A percentile compares a stretch with the other conserved stretches of the same genome.
phyloP scores from a whole-genome alignment of 2,329 filamentous ascomycete species.

The Bipolaris sorokiniana region DNA sequence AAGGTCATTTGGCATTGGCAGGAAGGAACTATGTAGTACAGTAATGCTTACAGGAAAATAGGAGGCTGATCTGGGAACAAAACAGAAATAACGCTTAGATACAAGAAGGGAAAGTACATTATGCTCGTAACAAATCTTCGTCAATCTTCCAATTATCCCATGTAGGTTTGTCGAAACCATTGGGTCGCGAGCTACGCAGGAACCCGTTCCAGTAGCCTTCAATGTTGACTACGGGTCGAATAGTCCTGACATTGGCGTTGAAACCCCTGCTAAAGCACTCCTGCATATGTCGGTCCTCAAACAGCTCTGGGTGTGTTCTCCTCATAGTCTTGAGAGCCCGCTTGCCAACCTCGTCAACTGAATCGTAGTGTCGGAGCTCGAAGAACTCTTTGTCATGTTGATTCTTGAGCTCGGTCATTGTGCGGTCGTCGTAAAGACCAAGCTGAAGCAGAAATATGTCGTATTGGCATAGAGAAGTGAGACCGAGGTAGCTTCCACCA shows the following conservation, averaged over 20 bases:
- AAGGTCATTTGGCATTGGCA: not conserved
- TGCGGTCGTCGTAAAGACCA: constrained; percentile 61
- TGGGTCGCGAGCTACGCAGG: constrained; percentile 57
- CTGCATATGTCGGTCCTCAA: constrained; percentile 55
- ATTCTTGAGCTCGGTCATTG: constrained; percentile 60
- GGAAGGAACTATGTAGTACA: not conserved
- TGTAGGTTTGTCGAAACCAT: constrained; percentile 57
- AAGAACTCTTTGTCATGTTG: constrained; percentile 62
- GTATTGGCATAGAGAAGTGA: constrained; percentile 70
- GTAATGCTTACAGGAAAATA: constrained; percentile 2
- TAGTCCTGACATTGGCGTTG: constrained; percentile 55
- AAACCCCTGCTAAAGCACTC: constrained; percentile 57
- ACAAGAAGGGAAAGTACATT: constrained; percentile 1
- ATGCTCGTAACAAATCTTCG: constrained; percentile 44
- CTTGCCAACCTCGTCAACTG: constrained; percentile 69
- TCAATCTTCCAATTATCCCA: constrained; percentile 58
- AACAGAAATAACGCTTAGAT: not conserved
- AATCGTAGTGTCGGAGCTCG: constrained; percentile 64
- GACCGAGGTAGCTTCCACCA: constrained; percentile 71
- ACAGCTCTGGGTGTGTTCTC: constrained; percentile 61
- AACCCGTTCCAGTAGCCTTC: constrained; percentile 58
- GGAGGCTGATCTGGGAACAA: not conserved
- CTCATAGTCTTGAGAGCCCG: constrained; percentile 64
- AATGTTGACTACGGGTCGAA: constrained; percentile 55
- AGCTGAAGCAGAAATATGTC: constrained; percentile 69